Evolutionary conservation across 148 eudicot species (phyloP), one percentile per base, ranked within the genome.

Genomic region (Gaultheria prostrata): DNA sequence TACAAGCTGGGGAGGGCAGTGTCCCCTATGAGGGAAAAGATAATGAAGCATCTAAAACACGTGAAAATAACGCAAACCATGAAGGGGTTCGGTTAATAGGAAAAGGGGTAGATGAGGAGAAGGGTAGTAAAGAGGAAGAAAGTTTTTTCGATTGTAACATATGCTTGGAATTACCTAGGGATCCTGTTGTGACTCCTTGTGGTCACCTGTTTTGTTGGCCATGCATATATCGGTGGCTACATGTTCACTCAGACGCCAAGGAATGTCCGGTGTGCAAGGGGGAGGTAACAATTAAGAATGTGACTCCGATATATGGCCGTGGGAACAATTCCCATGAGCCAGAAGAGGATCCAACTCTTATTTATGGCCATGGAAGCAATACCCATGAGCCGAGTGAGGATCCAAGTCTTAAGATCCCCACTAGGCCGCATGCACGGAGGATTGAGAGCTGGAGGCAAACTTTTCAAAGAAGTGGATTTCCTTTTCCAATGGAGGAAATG

Each of bases 181-280:
- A 97, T 30, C 99, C 99, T 12, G 91, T 97, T 81, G 98, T 97
- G 78, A 97, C 99, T 82, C 90, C 96, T 86, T 97, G 99, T 81
- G 99, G 99, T 82, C 99, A 97, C 88, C 88, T 97, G 86, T 97
- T 97, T 87, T 97, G 99, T 82, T 97, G 99, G 99, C 89, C 98
- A 10, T 97, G 99, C 78, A 90, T 97, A 67, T 97, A 94, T 88
- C 91, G 90, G n/a, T 97, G 99, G 99, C 48, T 97, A 67, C 88
- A 92, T 85, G 81, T 91, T 84, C 93, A 97, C 78, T 92, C 97
- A 1, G 90, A 88, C 80, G 93, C 97, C n/a, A 97, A 90, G 81
- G 98, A 97, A 74, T 97, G 99, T 74, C 99, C 98, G 0, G 98
- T 94, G 45, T 97, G 99, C 82, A 97, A 97, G 84, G 99, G 99